These are phyloP conservation scores for Exophiala dermatitidis DNA, from an alignment of 2,329 filamentous ascomycete genomes.

Conservation along the genomic window DNA sequence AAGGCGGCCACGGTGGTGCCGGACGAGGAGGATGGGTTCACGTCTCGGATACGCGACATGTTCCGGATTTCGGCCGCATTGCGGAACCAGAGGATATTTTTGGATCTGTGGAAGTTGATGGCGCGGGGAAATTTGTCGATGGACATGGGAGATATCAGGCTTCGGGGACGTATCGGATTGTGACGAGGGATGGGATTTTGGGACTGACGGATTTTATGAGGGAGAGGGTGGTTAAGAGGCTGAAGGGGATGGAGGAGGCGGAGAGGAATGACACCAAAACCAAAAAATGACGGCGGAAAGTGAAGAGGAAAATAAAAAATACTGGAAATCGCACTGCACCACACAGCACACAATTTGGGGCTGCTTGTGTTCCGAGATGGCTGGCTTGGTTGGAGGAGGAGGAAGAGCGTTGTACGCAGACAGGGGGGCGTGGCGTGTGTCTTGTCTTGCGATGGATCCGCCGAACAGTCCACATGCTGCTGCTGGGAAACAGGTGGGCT, in stretches of 20 bases:
- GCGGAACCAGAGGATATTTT: slow-evolving; percentile 60
- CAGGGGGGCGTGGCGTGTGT: too few species aligned
- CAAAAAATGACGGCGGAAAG: too few species aligned
- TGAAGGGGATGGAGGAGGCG: slow-evolving; percentile 32
- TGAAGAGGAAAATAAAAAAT: too few species aligned
- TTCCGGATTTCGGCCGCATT: slow-evolving; percentile 58
- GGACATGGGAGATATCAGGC: slow-evolving; percentile 52
- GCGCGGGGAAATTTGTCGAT: slow-evolving; percentile 50
- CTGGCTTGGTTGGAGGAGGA: too few species aligned
- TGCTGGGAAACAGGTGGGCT: too few species aligned
- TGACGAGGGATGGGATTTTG: slow-evolving; percentile 54
- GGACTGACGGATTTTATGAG: slow-evolving; percentile 45
- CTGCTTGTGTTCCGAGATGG: too few species aligned
- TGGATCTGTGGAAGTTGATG: slow-evolving; percentile 57
- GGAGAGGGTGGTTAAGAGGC: slow-evolving; percentile 43
- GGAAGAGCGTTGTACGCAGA: too few species aligned
- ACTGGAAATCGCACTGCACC: too few species aligned
- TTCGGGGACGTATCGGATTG: slow-evolving; percentile 54
- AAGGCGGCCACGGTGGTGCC: slow-evolving; percentile 52
- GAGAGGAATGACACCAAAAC: slow-evolving; percentile 13
- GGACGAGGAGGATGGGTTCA: slow-evolving; percentile 57
- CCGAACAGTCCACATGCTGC: too few species aligned
- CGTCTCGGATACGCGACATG: slow-evolving; percentile 53
- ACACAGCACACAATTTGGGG: too few species aligned
- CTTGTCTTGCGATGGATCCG: too few species aligned